phyloP scores from a whole-genome alignment of 2,329 filamentous ascomycete genomes.

The Rutstroemia sp. region DNA sequence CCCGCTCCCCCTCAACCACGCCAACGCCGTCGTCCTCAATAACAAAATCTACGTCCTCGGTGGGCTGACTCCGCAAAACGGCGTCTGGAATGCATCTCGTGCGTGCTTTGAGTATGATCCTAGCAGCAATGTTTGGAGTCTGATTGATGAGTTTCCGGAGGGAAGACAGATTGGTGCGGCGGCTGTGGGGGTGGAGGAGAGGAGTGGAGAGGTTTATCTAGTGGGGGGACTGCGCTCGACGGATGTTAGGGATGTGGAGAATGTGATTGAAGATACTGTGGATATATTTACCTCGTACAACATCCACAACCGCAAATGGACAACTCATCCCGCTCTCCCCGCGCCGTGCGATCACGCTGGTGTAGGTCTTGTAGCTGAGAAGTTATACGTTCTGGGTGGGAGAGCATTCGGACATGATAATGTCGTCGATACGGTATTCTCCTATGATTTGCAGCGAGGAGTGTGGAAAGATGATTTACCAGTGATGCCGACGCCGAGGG shows the following conservation, averaged over 20 bases:
- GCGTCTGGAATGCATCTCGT: constrained; percentile 8
- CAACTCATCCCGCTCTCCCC: constrained; percentile 28
- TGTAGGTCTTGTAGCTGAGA: constrained; percentile 4
- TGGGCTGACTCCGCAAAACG: constrained; percentile 22
- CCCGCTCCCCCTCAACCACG: constrained; percentile 31
- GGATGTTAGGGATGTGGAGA: neutral
- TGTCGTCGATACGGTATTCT: constrained; percentile 31
- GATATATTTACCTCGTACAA: constrained; percentile 28
- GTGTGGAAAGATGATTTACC: constrained; percentile 24
- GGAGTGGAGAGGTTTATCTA: constrained; percentile 28
- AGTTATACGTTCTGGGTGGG: constrained; percentile 29
- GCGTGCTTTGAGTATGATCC: constrained; percentile 13
- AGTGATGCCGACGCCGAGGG: constrained; percentile 33
- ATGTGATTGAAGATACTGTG: neutral
- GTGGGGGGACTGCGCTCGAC: constrained; percentile 32
- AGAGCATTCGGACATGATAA: constrained; percentile 25
- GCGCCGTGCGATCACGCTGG: constrained; percentile 32
- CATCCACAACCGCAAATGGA: constrained; percentile 24
- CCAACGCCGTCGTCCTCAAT: constrained; percentile 32
- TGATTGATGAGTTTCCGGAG: constrained; percentile 24
- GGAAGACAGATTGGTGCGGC: constrained; percentile 29
- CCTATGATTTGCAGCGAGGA: constrained; percentile 25
- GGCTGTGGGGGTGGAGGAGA: constrained; percentile 26
- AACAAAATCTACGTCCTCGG: constrained; percentile 35
- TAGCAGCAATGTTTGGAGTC: constrained; percentile 7